Conservation (phyloP, 495 filamentous ascomycete species). For the Aspergillus kassunensis region DNA sequence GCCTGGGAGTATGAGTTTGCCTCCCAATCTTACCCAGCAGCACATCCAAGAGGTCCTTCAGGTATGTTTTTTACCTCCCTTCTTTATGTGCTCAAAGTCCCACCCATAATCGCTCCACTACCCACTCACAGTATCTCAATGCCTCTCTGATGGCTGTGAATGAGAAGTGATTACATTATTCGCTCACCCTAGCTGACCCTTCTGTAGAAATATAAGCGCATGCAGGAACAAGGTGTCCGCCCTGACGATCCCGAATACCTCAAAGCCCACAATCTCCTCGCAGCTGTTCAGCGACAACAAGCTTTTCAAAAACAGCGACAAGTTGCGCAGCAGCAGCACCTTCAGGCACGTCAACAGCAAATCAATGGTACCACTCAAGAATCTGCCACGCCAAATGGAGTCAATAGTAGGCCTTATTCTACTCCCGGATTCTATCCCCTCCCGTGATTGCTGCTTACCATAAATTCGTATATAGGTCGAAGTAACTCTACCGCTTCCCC, state of each 20-base stretch:
- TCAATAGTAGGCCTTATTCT: conserved; percentile 42
- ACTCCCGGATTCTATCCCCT: not conserved
- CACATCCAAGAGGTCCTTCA: conserved; percentile 58
- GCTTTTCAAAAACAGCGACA: conserved; percentile 45
- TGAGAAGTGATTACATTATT: not conserved
- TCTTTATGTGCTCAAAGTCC: conserved; percentile 6
- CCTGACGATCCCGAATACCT: conserved; percentile 75
- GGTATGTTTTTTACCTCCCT: conserved; percentile 40
- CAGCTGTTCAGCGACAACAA: conserved; percentile 60
- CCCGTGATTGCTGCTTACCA: not conserved
- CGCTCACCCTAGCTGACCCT: conserved; percentile 9
- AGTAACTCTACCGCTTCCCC: conserved; percentile 46
- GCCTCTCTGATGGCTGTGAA: not conserved
- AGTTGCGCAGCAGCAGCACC: conserved; percentile 40
- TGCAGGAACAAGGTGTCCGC: conserved; percentile 71
- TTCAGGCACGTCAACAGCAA: conserved; percentile 47
- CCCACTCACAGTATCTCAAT: not conserved
- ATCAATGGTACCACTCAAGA: conserved; percentile 39
- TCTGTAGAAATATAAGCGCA: conserved; percentile 72
- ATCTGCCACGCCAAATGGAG: conserved; percentile 39
- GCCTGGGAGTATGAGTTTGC: conserved; percentile 52
- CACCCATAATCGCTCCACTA: not conserved
- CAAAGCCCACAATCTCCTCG: conserved; percentile 65
- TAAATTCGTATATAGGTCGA: conserved; percentile 24
- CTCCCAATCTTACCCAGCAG: conserved; percentile 53